phyloP scores from a whole-genome alignment of 176 grass and related monocot species.

The Oryza glumipatula region DNA sequence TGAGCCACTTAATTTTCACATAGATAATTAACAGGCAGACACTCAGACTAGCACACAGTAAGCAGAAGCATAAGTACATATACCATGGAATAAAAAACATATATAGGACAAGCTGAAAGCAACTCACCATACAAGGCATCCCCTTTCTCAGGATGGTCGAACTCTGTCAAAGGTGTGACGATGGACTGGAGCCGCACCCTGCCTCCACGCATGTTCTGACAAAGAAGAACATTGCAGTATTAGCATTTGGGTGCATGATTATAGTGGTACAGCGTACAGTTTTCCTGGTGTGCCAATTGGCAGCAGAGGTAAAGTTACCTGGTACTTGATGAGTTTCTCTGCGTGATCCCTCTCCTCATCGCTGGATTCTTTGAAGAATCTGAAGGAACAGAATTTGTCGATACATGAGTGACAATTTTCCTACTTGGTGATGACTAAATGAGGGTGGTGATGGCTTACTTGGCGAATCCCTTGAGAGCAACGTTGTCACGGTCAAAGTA shows the following conservation, averaged over 20 bases:
- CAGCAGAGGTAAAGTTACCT: slow-evolving; percentile 37
- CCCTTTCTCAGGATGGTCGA: slow-evolving; percentile 86
- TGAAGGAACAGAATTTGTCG: slow-evolving; percentile 12
- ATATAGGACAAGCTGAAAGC: not conserved
- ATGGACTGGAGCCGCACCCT: slow-evolving; percentile 57
- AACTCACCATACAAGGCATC: slow-evolving; percentile 83
- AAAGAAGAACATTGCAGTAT: not conserved
- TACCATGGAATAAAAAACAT: not conserved
- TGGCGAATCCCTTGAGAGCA: slow-evolving; percentile 80
- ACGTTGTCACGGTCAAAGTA: slow-evolving; percentile 95
- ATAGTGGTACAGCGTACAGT: not conserved
- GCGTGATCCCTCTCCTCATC: slow-evolving; percentile 70
- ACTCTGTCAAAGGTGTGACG: slow-evolving; percentile 61
- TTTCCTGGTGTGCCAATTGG: not conserved
- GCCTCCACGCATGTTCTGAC: slow-evolving; percentile 69
- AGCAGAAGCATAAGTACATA: too few species aligned
- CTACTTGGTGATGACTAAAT: not conserved
- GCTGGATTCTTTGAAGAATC: slow-evolving; percentile 92
- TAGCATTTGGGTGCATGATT: not conserved
- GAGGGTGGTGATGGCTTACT: slow-evolving; percentile 38
- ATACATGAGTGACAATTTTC: not conserved
- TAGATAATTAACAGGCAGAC: not conserved
- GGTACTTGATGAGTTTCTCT: slow-evolving; percentile 85
- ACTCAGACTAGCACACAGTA: too few species aligned
- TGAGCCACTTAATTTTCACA: not conserved